These are phyloP conservation scores for Neofusicoccum ribis DNA, from an alignment of 2,329 filamentous ascomycete genomes.

Conservation along the genomic window DNA sequence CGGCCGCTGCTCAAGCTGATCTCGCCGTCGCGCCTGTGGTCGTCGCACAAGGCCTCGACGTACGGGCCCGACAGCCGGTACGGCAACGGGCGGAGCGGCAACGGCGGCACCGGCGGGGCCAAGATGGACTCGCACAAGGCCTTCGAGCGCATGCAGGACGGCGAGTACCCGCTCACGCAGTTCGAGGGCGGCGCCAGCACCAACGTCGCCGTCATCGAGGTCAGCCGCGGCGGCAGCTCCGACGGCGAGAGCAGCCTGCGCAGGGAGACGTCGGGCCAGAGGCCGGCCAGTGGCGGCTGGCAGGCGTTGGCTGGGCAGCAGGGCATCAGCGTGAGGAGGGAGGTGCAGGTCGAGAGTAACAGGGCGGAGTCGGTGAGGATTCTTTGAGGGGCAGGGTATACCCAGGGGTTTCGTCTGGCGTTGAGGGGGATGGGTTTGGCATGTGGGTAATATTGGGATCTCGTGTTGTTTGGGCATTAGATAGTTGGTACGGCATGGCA, in stretches of 20 bases:
- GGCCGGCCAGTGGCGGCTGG: not conserved
- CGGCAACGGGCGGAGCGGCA: not conserved
- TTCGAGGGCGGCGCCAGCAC: not conserved
- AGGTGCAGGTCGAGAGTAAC: not conserved
- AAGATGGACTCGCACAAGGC: not conserved
- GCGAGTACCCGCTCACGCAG: conserved; percentile 5
- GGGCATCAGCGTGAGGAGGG: not conserved
- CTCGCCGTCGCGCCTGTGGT: not conserved
- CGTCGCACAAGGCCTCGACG: not conserved
- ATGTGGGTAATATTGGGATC: too few relatives aligned
- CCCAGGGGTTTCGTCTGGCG: too few relatives aligned
- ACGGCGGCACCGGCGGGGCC: not conserved
- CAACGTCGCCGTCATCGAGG: not conserved
- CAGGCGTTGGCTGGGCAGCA: not conserved
- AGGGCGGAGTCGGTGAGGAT: not conserved
- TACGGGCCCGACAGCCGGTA: not conserved
- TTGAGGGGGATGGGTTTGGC: too few relatives aligned
- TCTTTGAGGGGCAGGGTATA: not conserved
- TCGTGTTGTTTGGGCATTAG: too few relatives aligned
- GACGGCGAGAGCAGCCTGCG: not conserved
- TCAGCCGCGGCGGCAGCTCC: not conserved
- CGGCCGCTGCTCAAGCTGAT: conserved; percentile 37
- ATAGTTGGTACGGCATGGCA: too few relatives aligned
- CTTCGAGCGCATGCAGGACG: conserved; percentile 1
- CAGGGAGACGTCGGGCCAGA: not conserved